Conservation (phyloP, 305 asterid species). For the Ruellia speciosa region DNA sequence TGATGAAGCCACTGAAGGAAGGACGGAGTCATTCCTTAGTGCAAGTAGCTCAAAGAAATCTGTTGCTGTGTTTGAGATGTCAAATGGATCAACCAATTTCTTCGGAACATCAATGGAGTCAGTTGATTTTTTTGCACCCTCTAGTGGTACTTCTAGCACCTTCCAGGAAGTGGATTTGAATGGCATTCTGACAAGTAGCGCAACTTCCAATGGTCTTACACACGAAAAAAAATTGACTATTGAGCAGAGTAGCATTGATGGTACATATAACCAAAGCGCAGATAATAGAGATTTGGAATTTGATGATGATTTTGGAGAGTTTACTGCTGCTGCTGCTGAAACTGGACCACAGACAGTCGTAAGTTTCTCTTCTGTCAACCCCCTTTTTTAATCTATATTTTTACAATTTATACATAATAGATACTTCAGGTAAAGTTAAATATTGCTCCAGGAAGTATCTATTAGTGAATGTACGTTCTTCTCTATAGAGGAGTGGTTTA, state of each 20-base stretch:
- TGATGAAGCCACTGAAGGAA: slow-evolving; percentile 25
- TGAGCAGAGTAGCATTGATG: slow-evolving; percentile 27
- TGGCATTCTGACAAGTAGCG: slow-evolving; percentile 27
- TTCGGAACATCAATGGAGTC: slow-evolving; percentile 35
- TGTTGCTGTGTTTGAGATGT: slow-evolving; percentile 26
- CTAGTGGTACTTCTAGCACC: slow-evolving; percentile 32
- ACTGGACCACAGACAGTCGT: slow-evolving; percentile 39
- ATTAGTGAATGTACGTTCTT: neutral
- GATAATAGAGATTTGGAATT: slow-evolving; percentile 31
- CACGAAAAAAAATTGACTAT: slow-evolving; percentile 24
- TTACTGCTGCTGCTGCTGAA: slow-evolving; percentile 40
- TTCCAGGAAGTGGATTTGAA: slow-evolving; percentile 27
- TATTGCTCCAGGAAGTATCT: slow-evolving; percentile 30
- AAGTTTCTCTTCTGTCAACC: slow-evolving; percentile 8
- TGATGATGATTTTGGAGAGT: slow-evolving; percentile 64
- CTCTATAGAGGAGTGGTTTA: neutral
- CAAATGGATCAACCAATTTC: slow-evolving; percentile 32
- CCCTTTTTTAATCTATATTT: slow-evolving; percentile 1
- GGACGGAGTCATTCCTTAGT: slow-evolving; percentile 23
- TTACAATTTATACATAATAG: slow-evolving; percentile 6
- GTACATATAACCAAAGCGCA: slow-evolving; percentile 21
- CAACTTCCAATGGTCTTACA: slow-evolving; percentile 26
- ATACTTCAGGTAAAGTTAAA: too few species aligned
- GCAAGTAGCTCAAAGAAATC: slow-evolving; percentile 26
- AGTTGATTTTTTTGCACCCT: slow-evolving; percentile 33